Conservation (phyloP, 73 alveolate genomes). For the Paramecium tetraurelia region DNA sequence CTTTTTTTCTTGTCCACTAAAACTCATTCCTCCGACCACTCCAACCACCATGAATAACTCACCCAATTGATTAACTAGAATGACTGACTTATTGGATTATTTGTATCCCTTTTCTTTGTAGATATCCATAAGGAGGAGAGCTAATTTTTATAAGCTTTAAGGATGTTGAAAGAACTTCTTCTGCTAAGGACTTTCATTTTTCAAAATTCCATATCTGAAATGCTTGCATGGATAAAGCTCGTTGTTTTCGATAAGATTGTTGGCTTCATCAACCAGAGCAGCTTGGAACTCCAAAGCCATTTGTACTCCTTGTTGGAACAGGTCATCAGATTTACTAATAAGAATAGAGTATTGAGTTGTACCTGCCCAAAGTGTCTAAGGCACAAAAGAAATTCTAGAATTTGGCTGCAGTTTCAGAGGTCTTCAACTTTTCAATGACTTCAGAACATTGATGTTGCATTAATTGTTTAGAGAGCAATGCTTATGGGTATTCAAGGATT, state of each 20-base stretch:
- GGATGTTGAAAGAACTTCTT: constrained; percentile 39
- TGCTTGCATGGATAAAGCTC: constrained; percentile 17
- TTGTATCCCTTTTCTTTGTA: neutral
- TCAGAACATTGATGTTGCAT: constrained; percentile 2
- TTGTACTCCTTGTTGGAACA: neutral
- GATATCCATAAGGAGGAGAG: constrained; percentile 11
- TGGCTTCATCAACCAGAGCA: constrained; percentile 38
- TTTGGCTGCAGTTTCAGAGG: neutral
- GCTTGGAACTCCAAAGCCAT: constrained; percentile 7
- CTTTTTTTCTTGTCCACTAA: constrained; percentile 28
- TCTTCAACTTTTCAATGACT: neutral
- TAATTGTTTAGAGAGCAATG: neutral
- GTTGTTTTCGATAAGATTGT: neutral
- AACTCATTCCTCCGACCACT: constrained; percentile 9
- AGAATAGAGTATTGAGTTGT: neutral
- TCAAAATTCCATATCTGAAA: constrained; percentile 27
- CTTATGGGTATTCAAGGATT: constrained; percentile 77
- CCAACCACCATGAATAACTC: constrained; percentile 30
- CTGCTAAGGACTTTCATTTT: constrained; percentile 21
- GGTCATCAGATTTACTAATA: constrained; percentile 19
- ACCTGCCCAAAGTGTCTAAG: constrained; percentile 9
- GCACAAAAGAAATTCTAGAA: constrained; percentile 34
- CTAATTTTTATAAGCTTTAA: neutral
- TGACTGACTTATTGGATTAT: constrained; percentile 15
- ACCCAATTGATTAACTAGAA: constrained; percentile 31